Conservation (phyloP, 176 grass and related monocot genomes). For the Oryza punctata region DNA sequence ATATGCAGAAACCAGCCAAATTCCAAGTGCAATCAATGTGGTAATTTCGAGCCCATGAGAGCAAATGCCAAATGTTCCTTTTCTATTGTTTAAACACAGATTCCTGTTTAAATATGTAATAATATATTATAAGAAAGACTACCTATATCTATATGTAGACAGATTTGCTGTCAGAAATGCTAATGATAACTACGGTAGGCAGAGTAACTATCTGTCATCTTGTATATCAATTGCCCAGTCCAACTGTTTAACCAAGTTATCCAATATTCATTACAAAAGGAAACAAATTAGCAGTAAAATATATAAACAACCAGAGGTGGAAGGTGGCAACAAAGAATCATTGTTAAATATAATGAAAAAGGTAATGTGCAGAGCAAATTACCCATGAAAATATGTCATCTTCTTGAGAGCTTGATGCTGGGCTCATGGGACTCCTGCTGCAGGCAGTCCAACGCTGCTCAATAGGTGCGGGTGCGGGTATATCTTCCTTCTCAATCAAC, state of each 20-base stretch:
- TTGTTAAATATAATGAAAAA: constrained; percentile 21
- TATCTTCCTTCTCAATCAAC: constrained; percentile 75
- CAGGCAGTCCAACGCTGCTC: constrained; percentile 85
- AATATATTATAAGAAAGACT: constrained; percentile 4
- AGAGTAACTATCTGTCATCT: background rate
- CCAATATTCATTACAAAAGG: background rate
- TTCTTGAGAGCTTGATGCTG: constrained; percentile 71
- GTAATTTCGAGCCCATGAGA: too few species aligned
- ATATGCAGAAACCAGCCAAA: background rate
- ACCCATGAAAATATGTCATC: constrained; percentile 96
- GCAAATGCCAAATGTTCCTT: too few species aligned
- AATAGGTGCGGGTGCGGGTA: constrained; percentile 86
- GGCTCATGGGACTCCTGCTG: constrained; percentile 80
- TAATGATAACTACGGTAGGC: background rate
- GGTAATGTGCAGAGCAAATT: constrained; percentile 30
- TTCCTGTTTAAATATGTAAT: too few species aligned
- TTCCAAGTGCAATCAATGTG: too few species aligned
- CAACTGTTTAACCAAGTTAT: background rate
- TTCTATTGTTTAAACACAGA: too few species aligned
- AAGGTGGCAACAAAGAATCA: background rate
- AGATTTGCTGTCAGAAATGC: background rate
- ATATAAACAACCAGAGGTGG: constrained; percentile 19
- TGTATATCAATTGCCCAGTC: background rate
- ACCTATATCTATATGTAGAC: background rate
- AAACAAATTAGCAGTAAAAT: constrained; percentile 7